Base-by-base conservation (phyloP, 768 basidiomycete genomes). In the Collybia sp. region DNA sequence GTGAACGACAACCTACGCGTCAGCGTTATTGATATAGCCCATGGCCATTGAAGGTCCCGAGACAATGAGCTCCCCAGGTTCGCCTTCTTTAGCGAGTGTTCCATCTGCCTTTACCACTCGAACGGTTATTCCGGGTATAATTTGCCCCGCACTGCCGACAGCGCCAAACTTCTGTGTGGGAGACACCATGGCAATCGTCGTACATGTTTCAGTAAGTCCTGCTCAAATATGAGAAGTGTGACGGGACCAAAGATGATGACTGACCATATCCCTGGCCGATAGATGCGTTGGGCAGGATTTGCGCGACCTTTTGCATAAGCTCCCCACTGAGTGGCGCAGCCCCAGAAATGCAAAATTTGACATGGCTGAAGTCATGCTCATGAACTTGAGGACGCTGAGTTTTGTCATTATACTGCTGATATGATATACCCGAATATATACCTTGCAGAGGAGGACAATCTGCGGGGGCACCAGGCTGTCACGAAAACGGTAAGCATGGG, bases 171-270 rank as follows among this genome's bases (percentile, higher is more conserved):
- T 71, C 53, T 65, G 69, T 41, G 56, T 65, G 12, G 66, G 63
- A 20, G 72, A 72, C 50, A 78, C 58, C 45, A 77, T 67, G 11
- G 71, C 62, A 44, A 85, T 57, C 0, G 77, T 72, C 0, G 80
- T 77, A 47, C 69, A 72, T 2, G 81, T 79, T 59, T 86, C 85
- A 3, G 85, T 86, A 48, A 82, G 70, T 16, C 85, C 83, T 82
- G 9, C 33, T 33, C 30, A 20, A 18, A 17, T n/a, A n/a, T 18
- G 18, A 16, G 10, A 18, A 30, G 38, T 38, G 48, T 32, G 13
- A 30, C 15, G 9, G 34, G 2, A 31, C 17, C 8, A 6, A 12
- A 11, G 18, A 32, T 1, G 13, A 37, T 11, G 15, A 52, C 63
- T 2, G 18, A 77, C 81, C 82, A 59, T 80, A 84, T 45, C 78